These are phyloP conservation scores for Geotrichum bryndzae DNA, from an alignment of 1,139 yeast species.

Conservation along the genomic window DNA sequence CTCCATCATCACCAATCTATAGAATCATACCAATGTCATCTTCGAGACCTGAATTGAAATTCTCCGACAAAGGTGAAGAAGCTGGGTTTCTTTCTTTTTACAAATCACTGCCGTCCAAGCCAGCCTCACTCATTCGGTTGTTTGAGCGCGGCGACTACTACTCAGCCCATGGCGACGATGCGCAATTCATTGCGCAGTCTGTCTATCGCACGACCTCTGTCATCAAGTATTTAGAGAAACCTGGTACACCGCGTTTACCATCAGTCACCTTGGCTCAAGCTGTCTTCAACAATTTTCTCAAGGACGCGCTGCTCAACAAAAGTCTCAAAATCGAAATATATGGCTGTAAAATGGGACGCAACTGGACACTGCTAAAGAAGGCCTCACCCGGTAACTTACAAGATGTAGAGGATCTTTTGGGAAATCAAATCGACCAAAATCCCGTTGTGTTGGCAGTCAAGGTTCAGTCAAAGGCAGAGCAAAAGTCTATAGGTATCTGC, in stretches of 20 bases:
- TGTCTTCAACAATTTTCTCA: constrained; percentile 60
- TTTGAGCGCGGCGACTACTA: constrained; percentile 77
- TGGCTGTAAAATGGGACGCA: constrained; percentile 36
- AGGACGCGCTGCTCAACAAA: constrained; percentile 58
- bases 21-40: constrained; percentile 28
- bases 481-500: constrained; percentile 66
- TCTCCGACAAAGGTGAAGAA: constrained; percentile 59
- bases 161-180: constrained; percentile 69
- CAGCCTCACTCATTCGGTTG: constrained; percentile 49
- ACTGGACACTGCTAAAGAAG: constrained; percentile 52
- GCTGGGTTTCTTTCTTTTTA: constrained; percentile 57
- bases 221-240: constrained; percentile 48
- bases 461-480: constrained; percentile 40
- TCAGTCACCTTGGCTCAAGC: constrained; percentile 76
- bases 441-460: constrained; percentile 77
- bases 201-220: constrained; percentile 81
- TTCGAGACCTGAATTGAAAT: constrained; percentile 66
- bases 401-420: constrained; percentile 69
- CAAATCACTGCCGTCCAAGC: constrained; percentile 43
- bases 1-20: background rate
- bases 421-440: constrained; percentile 44
- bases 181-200: constrained; percentile 71
- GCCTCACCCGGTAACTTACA: constrained; percentile 93
- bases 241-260: constrained; percentile 42
- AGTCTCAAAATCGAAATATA: constrained; percentile 79